Base-by-base conservation (phyloP, 225 moss, liverwort and hornwort species). In the Straminergon stramineum region DNA sequence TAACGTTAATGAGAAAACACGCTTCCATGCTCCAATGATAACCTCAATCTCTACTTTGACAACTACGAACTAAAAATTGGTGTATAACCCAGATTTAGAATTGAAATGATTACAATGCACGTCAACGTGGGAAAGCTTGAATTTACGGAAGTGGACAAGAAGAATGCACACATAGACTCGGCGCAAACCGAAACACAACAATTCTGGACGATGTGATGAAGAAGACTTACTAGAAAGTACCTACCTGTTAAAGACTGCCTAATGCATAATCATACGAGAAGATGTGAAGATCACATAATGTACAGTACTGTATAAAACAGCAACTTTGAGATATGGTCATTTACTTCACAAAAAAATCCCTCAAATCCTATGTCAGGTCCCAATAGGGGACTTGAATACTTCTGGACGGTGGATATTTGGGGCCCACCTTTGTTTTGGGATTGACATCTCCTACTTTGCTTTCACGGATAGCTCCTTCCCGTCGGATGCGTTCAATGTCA, bases 381-480 rank as follows among this genome's bases (percentile, higher is more conserved):
- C 15, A 41, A 56, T 32, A 66, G 41, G 17, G 31, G 39, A 70
- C 70, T 60, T 41, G 27, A 83, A 75, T 17, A 55, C 43, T 53
- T 75, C 88, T 43, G 43, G 13, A 63, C 58, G 35, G 83, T 67
- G 79, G 61, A 88, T 57, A 51, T 63, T 51, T 26, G 23, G 37
- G 41, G 77, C 90, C 43, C 65, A 92, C 89, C 89, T 92, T 89
- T 73, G 82, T 32, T 88, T 28, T 51, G 57, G 85, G 86, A 77
- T 89, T 91, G 39, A 84, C 85, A 88, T 86, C 85, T 90, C 88
- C 92, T 84, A 91, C 63, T 83, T 91, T 93, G 71, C 86, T 88
- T 88, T 91, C 93, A 90, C 91, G 93, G 52, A 92, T 43, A 79
- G 91, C 93, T 91, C 93, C 92, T 77, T 95, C 93, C 65, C 93